Base-by-base conservation (phyloP, 1,284 basidiomycete genomes). In the Xerocomus cyaneibrunnescens region DNA sequence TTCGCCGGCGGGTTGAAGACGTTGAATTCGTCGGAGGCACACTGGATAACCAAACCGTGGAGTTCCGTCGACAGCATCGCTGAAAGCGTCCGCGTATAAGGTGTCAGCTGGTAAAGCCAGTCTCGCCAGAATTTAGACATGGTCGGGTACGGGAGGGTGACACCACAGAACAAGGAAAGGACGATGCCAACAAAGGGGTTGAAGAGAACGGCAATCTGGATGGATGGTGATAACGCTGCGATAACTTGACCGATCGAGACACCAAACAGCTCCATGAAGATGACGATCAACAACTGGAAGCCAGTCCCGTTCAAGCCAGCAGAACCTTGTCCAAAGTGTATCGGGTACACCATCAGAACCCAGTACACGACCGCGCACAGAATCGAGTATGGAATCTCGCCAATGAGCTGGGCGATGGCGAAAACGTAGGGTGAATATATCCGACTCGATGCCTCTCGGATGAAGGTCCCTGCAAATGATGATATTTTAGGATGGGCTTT, bases 371-470 rank as follows among this genome's bases (percentile, higher is more conserved):
- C 67, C 1, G 81, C 85, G 57, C 89, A 93, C 3, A 88, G 57
- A 13, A 89, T 68, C 39, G 83, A 88, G 72, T 90, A 89, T 2
- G 89, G 92, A 57, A 89, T 81, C 71, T 95, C 92, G 49, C 91
- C 88, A 19, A 91, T 66, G 36, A 94, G 76, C 65, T 94, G 92
- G 10, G 85, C 85, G 42, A 91, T 79, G 13, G 92, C 89, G 65
- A 95, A 95, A 41, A 92, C 87, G 54, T 83, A 83, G 0, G 87
- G 85, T 1, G 84, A 87, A 67, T 92, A 92, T 55, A 89, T 89
- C 34, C 84, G 76, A 72, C 84, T 87, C 3, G 85, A 88, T 0
- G 87, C 75, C 71, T 88, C 86, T 68, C 89, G 80, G 56, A 89
- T 80, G 68, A 87, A 87, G 32, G 79, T 82, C 49, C 72, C 70